phyloP scores from a whole-genome alignment of 352 stramenopile genomes.

The Phytophthora kernoviae region DNA sequence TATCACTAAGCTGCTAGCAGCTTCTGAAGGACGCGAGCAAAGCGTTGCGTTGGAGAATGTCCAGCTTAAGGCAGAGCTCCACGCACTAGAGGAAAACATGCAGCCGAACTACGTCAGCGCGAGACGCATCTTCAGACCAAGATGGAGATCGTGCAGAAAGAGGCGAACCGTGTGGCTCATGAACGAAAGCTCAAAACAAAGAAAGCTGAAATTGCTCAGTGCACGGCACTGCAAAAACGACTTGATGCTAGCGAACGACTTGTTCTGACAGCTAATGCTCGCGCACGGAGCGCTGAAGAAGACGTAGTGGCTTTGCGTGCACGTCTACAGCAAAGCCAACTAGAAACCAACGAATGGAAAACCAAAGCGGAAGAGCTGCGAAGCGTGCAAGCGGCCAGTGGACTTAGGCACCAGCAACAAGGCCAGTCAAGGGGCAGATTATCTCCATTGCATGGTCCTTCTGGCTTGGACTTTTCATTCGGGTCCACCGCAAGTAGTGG shows the following conservation, averaged over 20 bases:
- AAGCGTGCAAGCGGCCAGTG: conserved; percentile 17
- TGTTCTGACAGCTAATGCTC: conserved; percentile 14
- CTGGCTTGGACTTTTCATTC: conserved; percentile 35
- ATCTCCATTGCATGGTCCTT: conserved; percentile 15
- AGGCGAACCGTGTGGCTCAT: conserved; percentile 53
- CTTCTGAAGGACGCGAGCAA: conserved; percentile 23
- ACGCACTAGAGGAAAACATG: conserved; percentile 59
- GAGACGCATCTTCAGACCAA: conserved; percentile 50
- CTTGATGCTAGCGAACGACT: conserved; percentile 28
- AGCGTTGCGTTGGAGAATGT: conserved; percentile 34
- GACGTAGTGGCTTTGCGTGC: conserved; percentile 13
- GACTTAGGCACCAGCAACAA: conserved; percentile 18
- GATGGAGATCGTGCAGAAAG: conserved; percentile 53
- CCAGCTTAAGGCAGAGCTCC: conserved; percentile 48
- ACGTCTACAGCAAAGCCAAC: conserved; percentile 12
- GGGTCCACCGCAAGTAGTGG: conserved; percentile 26
- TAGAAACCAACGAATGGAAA: conserved; percentile 28
- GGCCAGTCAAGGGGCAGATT: conserved; percentile 12
- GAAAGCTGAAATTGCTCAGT: conserved; percentile 25
- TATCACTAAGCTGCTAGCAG: conserved; percentile 33
- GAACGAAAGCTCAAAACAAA: conserved; percentile 60
- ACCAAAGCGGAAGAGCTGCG: conserved; percentile 21
- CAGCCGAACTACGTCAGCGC: conserved; percentile 36
- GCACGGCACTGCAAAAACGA: conserved; percentile 22
- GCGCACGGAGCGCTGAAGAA: conserved; percentile 25